Evolutionary conservation across 257 asterid species (phyloP).

Genomic region (Petunia axillaris): DNA sequence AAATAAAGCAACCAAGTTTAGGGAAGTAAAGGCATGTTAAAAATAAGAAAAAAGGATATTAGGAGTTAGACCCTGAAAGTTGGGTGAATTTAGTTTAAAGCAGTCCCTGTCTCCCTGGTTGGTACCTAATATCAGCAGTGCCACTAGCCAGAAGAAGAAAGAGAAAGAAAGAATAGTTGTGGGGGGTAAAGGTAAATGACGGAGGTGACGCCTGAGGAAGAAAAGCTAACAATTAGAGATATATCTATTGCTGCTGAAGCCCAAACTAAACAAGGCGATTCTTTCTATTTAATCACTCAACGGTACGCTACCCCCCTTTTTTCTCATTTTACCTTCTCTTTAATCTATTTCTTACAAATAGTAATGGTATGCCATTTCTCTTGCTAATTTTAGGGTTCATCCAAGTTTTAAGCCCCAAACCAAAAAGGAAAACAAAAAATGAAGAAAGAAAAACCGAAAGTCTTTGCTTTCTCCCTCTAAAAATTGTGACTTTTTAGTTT

Average conservation of each 20-base stretch:
- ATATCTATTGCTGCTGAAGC: slow-evolving; percentile 77
- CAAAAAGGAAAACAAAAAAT: not conserved
- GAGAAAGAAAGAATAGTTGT: not conserved
- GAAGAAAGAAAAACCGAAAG: not conserved
- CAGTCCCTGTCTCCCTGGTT: too few species aligned
- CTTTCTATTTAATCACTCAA: slow-evolving; percentile 82
- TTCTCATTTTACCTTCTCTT: not conserved
- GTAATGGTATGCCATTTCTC: not conserved
- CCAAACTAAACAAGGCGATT: slow-evolving; percentile 80
- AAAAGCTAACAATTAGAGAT: slow-evolving; percentile 80
- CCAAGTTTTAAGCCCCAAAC: too few species aligned
- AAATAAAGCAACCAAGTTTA: too few species aligned
- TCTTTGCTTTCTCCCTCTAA: too few species aligned
- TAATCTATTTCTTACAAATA: slow-evolving; percentile 2
- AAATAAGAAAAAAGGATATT: too few species aligned
- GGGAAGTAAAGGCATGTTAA: too few species aligned
- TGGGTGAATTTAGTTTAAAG: too few species aligned
- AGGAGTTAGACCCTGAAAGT: too few species aligned
- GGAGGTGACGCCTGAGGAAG: slow-evolving; percentile 90
- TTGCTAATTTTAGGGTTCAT: not conserved
- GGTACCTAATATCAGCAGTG: too few species aligned
- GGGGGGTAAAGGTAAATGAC: slow-evolving; percentile 60
- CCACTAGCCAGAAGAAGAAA: too few species aligned
- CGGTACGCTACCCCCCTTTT: slow-evolving; percentile 44
- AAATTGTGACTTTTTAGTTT: too few species aligned